These are phyloP conservation scores for Pneumocystis jirovecii DNA, from an alignment of 1,139 yeast species.

Conservation along the genomic window DNA sequence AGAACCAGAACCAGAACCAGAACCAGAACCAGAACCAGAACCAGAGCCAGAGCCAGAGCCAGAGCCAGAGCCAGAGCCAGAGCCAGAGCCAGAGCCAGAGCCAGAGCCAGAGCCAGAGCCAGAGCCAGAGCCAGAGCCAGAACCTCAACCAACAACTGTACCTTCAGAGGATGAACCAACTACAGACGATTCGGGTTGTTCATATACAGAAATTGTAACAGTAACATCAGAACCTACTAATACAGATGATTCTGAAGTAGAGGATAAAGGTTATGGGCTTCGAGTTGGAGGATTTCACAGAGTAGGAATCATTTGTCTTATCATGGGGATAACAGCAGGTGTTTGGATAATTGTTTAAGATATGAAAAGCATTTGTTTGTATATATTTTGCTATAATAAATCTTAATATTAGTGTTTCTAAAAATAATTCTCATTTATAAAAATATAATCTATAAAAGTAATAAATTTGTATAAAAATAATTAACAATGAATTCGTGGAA, in stretches of 20 bases:
- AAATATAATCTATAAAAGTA: too few relatives aligned
- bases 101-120: neutral
- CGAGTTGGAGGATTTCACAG: neutral
- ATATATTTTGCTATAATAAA: too few relatives aligned
- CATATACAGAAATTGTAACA: neutral
- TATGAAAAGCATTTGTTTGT: too few relatives aligned
- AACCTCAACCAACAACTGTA: neutral
- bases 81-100: neutral
- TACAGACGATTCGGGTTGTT: neutral
- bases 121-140: neutral
- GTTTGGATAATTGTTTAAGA: too few relatives aligned
- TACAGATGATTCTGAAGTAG: neutral
- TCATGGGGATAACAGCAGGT: neutral
- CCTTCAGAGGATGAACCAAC: neutral
- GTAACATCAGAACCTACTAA: neutral
- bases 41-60: neutral
- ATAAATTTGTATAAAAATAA: too few relatives aligned
- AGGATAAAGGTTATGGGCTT: neutral
- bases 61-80: too few relatives aligned
- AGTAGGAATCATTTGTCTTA: neutral
- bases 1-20: too few relatives aligned
- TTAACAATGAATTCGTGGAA: too few relatives aligned
- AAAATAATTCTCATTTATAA: too few relatives aligned
- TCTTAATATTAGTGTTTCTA: too few relatives aligned
- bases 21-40: neutral